Percentiles rank a stretch among this genome's conserved stretches.
These are phyloP conservation scores for Penicillium griseofulvum DNA, from an alignment of 2,329 filamentous ascomycete genomes.

Conservation along the genomic window DNA sequence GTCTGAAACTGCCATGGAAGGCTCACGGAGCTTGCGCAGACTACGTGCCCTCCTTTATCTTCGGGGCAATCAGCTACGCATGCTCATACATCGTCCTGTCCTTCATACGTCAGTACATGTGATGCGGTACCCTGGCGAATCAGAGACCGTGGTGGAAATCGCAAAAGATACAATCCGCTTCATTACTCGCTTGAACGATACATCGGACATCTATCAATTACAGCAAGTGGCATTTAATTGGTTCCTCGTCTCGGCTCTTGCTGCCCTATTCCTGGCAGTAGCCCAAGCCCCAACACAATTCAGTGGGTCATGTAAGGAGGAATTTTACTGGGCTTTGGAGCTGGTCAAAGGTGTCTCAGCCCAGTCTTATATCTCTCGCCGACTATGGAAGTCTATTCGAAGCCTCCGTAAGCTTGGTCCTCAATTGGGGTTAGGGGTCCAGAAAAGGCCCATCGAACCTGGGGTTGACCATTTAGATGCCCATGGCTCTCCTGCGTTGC, in stretches of 20 bases:
- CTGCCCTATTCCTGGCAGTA: slow-evolving; percentile 62
- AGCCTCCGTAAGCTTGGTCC: slow-evolving; percentile 60
- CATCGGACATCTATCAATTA: slow-evolving; percentile 59
- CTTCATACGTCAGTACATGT: slow-evolving; percentile 74
- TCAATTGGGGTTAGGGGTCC: slow-evolving; percentile 53
- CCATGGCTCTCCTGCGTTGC: slow-evolving; percentile 51
- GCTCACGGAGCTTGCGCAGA: slow-evolving; percentile 63
- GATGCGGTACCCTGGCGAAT: slow-evolving; percentile 68
- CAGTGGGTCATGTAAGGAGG: slow-evolving; percentile 56
- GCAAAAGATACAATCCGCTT: slow-evolving; percentile 64
- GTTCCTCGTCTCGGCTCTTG: slow-evolving; percentile 62
- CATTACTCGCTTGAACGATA: slow-evolving; percentile 59
- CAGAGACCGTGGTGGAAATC: slow-evolving; percentile 64
- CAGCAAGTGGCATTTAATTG: slow-evolving; percentile 66
- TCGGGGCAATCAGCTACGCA: slow-evolving; percentile 84
- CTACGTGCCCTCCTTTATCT: slow-evolving; percentile 81
- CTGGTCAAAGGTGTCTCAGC: slow-evolving; percentile 61
- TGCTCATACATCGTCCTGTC: slow-evolving; percentile 81
- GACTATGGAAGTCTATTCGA: slow-evolving; percentile 62
- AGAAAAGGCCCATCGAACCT: slow-evolving; percentile 7
- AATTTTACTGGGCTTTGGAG: slow-evolving; percentile 65
- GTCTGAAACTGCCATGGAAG: slow-evolving; percentile 40
- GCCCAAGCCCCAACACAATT: slow-evolving; percentile 61
- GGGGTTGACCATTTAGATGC: background rate
- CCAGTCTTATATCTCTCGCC: slow-evolving; percentile 59